Evolutionary conservation across 257 asterid genomes (phyloP).

Genomic region (Paulownia fortunei): DNA sequence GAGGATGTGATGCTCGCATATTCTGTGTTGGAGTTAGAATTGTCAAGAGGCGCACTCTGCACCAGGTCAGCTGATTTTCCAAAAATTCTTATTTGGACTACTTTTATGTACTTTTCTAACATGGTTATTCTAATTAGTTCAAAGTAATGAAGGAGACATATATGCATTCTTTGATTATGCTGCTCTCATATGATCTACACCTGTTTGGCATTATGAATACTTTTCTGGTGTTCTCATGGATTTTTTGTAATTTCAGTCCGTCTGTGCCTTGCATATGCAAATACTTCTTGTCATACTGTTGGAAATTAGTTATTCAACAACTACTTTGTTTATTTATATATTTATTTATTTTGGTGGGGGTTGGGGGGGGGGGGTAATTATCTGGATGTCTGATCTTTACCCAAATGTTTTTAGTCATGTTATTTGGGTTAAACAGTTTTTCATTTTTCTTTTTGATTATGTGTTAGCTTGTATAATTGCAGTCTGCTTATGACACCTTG

Average conservation of each 20-base stretch:
- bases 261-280: background rate
- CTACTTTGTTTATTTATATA: background rate
- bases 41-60: slow-evolving; percentile 86
- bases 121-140: slow-evolving; percentile 10
- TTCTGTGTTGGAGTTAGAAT: slow-evolving; percentile 95
- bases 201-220: slow-evolving; percentile 20
- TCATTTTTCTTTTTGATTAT: slow-evolving; percentile 20
- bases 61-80: slow-evolving; percentile 60
- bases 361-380: background rate
- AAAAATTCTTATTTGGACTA: slow-evolving; percentile 8
- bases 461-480: slow-evolving; percentile 28
- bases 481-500: slow-evolving; percentile 25
- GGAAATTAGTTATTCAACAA: background rate
- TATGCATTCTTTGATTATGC: background rate
- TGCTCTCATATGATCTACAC: slow-evolving; percentile 1
- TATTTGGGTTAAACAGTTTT: slow-evolving; percentile 10
- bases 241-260: background rate
- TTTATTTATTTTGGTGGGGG: background rate
- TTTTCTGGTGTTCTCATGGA: background rate
- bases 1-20: slow-evolving; percentile 88
- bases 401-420: background rate
- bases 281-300: background rate
- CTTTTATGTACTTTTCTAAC: background rate
- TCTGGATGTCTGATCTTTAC: background rate
- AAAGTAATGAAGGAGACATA: background rate